phyloP scores from a whole-genome alignment of 2,329 filamentous ascomycete species.

The Penicillium sp. region DNA sequence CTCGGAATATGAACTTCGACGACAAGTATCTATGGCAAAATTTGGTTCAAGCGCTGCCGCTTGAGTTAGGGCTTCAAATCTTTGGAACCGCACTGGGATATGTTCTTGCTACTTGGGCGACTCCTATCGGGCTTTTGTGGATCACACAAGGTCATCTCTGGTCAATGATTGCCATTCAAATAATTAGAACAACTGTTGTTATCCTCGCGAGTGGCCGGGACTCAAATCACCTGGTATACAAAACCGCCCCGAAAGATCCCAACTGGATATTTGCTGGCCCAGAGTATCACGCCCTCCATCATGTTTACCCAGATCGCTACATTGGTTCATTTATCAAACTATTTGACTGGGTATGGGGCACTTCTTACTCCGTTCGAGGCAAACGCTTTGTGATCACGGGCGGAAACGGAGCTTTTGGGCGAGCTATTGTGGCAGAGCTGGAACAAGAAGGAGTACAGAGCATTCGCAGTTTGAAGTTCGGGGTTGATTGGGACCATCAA shows the following conservation, averaged over 20 bases:
- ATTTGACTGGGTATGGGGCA: conserved; percentile 23
- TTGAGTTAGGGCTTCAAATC: conserved; percentile 15
- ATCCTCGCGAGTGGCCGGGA: conserved; percentile 16
- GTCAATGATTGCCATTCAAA: conserved; percentile 1
- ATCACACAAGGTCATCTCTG: neutral
- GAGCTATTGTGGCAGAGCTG: conserved; percentile 13
- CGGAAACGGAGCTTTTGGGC: conserved; percentile 14
- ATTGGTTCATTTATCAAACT: conserved; percentile 21
- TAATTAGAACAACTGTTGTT: conserved; percentile 1
- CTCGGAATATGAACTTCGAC: conserved; percentile 18
- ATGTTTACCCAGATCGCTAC: conserved; percentile 20
- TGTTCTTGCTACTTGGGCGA: neutral
- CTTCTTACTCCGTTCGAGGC: conserved; percentile 17
- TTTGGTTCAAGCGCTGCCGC: conserved; percentile 17
- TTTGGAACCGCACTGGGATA: conserved; percentile 15
- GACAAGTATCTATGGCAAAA: conserved; percentile 16
- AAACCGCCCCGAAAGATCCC: conserved; percentile 18
- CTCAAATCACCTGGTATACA: conserved; percentile 20
- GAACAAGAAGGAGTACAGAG: conserved; percentile 12
- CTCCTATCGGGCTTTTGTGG: neutral
- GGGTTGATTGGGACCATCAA: conserved; percentile 13
- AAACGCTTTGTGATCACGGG: conserved; percentile 17
- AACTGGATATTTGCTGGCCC: conserved; percentile 21
- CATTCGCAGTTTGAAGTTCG: conserved; percentile 9
- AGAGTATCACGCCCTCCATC: conserved; percentile 21